A percentile compares a stretch with the other conserved stretches of the same genome.
Evolutionary conservation across 129 eudicot species (phyloP).

Genomic region (Flaveria brownii): DNA sequence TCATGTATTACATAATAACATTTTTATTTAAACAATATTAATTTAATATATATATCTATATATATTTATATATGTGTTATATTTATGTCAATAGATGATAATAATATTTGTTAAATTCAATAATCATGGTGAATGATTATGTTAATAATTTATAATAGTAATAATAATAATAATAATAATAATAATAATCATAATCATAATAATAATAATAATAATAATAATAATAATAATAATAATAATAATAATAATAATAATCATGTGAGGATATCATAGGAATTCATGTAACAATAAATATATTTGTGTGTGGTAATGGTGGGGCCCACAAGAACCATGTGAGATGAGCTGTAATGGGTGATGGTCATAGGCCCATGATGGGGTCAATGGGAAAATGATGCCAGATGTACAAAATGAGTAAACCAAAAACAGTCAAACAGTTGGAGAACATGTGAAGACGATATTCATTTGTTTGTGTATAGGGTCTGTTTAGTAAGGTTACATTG

Average conservation of each 20-base stretch:
- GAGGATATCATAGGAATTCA: conserved; percentile 23
- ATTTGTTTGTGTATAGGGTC: conserved; percentile 32
- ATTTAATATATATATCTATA: too few relatives aligned
- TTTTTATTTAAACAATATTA: not conserved
- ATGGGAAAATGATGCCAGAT: conserved; percentile 52
- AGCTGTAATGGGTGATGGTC: conserved; percentile 49
- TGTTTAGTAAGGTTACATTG: conserved; percentile 19
- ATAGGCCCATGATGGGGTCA: conserved; percentile 54
- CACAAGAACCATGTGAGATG: conserved; percentile 60
- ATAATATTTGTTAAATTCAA: too few relatives aligned
- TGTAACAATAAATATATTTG: conserved; percentile 8
- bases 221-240: not conserved
- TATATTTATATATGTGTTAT: too few relatives aligned
- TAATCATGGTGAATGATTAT: too few relatives aligned
- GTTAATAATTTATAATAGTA: conserved; percentile 19
- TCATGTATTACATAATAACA: not conserved
- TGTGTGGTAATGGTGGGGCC: conserved; percentile 38
- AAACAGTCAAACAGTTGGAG: conserved; percentile 43
- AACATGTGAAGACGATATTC: conserved; percentile 49
- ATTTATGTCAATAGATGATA: too few relatives aligned
- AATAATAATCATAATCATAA: too few relatives aligned
- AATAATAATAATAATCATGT: not conserved
- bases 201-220: too few relatives aligned
- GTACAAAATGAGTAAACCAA: conserved; percentile 47
- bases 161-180: too few relatives aligned